These are phyloP conservation scores for Xylaria sp. DNA, from an alignment of 2,329 filamentous ascomycete species.

Conservation along the genomic window DNA sequence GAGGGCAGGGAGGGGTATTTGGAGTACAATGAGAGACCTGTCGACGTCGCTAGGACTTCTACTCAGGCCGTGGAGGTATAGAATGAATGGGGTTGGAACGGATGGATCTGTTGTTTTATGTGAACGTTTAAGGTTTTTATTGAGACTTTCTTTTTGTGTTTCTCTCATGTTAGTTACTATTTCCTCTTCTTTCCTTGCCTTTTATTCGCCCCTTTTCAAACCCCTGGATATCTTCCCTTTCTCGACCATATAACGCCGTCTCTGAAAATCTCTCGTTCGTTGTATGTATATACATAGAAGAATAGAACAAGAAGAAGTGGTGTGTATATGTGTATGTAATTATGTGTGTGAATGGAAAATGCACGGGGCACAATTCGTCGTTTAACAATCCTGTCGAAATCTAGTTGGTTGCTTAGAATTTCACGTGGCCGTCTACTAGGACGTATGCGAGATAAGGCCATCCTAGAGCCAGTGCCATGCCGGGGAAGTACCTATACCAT, in stretches of 20 bases:
- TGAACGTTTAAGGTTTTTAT: constrained; percentile 5
- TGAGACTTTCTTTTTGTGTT: background rate
- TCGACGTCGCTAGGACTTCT: background rate
- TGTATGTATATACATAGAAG: constrained; percentile 27
- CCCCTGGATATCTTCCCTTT: constrained; percentile 19
- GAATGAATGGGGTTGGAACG: background rate
- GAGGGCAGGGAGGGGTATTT: constrained; percentile 45
- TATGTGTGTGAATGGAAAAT: too few relatives aligned
- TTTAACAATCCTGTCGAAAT: background rate
- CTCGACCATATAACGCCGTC: constrained; percentile 21
- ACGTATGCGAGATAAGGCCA: constrained; percentile 50
- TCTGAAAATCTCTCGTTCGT: background rate
- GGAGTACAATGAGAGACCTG: constrained; percentile 40
- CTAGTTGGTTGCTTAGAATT: background rate
- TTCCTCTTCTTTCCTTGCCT: background rate
- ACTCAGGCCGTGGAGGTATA: constrained; percentile 1
- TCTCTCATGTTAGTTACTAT: background rate
- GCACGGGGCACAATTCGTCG: background rate
- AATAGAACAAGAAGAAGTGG: constrained; percentile 14
- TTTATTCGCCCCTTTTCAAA: background rate
- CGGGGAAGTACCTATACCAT: constrained; percentile 51
- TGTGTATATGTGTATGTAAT: background rate
- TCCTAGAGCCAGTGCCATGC: constrained; percentile 49
- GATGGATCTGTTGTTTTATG: background rate
- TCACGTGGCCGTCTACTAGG: constrained; percentile 38